Evolutionary conservation across 352 stramenopile genomes (phyloP).

Genomic region (Phytophthora litchii): DNA sequence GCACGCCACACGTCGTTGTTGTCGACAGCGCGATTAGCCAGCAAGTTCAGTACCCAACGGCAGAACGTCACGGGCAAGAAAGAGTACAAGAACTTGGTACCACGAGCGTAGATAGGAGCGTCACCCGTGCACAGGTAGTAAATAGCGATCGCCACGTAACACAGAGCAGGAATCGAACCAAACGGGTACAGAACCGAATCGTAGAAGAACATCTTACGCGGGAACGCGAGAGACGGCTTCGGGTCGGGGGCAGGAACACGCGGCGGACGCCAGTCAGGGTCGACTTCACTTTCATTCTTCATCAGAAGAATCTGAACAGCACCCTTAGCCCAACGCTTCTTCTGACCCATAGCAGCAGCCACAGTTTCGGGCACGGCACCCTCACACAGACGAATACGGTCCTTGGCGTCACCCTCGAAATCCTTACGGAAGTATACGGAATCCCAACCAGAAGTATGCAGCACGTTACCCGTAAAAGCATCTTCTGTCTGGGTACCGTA

Average conservation of each 20-base stretch:
- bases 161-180: constrained; percentile 84
- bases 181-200: constrained; percentile 90
- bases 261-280: constrained; percentile 86
- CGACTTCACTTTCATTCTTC: constrained; percentile 90
- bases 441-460: constrained; percentile 86
- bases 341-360: constrained; percentile 83
- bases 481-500: constrained; percentile 92
- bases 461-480: constrained; percentile 88
- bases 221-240: constrained; percentile 82
- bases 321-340: constrained; percentile 91
- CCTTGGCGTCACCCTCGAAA: constrained; percentile 86
- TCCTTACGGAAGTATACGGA: constrained; percentile 92
- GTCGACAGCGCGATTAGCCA: constrained; percentile 87
- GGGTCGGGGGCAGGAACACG: constrained; percentile 81
- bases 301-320: constrained; percentile 89
- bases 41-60: constrained; percentile 82
- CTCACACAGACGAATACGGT: constrained; percentile 87
- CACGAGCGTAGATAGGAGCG: constrained; percentile 85
- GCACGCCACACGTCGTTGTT: constrained; percentile 91
- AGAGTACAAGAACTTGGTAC: constrained; percentile 84
- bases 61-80: constrained; percentile 86
- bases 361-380: constrained; percentile 85
- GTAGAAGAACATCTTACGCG: constrained; percentile 92
- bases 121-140: constrained; percentile 89
- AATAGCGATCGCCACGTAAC: constrained; percentile 83